These are phyloP conservation scores for Colletotrichum aenigma DNA, from an alignment of 2,329 filamentous ascomycete species.

Conservation along the genomic window DNA sequence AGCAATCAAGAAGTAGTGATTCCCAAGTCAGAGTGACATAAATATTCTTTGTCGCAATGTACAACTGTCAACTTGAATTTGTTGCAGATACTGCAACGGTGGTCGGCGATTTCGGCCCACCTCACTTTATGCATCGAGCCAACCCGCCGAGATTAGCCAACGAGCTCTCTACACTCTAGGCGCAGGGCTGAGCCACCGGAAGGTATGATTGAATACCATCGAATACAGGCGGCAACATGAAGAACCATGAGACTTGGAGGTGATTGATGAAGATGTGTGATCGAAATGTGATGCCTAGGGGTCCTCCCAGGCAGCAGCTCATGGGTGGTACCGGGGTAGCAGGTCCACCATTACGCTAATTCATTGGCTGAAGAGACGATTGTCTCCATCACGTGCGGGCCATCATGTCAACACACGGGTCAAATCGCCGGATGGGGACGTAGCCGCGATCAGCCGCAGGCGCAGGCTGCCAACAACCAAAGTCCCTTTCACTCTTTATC, in stretches of 20 bases:
- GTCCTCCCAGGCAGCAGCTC: background rate
- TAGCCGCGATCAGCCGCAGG: background rate
- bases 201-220: background rate
- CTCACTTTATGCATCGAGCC: background rate
- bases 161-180: background rate
- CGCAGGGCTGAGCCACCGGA: background rate
- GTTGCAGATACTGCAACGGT: background rate
- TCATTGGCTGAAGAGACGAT: background rate
- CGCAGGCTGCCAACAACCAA: background rate
- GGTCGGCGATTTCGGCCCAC: background rate
- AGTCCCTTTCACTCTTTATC: background rate
- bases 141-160: background rate
- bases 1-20: background rate
- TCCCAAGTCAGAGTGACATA: background rate
- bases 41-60: background rate
- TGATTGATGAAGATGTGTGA: background rate
- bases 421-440: background rate
- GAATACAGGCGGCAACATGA: background rate
- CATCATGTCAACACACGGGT: background rate
- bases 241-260: background rate
- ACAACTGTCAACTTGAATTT: background rate
- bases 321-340: background rate
- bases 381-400: background rate
- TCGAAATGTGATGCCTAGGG: background rate
- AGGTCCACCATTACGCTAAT: background rate